These are phyloP conservation scores for Colletotrichum godetiae DNA, from an alignment of 2,329 filamentous ascomycete genomes.

Conservation along the genomic window DNA sequence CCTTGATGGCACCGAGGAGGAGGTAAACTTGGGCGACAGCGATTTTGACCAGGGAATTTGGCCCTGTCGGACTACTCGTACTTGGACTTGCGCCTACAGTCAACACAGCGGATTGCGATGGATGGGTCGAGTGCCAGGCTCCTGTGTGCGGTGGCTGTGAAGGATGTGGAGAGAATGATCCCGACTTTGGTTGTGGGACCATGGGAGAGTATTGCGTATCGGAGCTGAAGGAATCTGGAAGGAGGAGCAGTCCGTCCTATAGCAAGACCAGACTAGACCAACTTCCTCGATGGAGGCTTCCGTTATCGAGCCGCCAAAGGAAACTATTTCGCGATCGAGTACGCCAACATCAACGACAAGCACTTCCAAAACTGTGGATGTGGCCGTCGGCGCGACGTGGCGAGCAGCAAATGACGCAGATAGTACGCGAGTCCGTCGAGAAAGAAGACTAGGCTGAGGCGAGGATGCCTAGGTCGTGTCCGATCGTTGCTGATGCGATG, in stretches of 20 bases:
- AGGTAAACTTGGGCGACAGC: constrained; percentile 96
- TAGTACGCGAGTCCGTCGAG: background rate
- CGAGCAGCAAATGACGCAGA: background rate
- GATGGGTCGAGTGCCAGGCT: constrained; percentile 66
- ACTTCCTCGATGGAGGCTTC: constrained; percentile 22
- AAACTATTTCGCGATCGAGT: constrained; percentile 7
- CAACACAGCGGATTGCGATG: constrained; percentile 66
- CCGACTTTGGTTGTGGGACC: constrained; percentile 70
- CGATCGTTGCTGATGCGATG: constrained; percentile 15
- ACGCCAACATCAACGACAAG: constrained; percentile 16
- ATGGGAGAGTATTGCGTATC: constrained; percentile 51
- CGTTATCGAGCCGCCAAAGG: constrained; percentile 14
- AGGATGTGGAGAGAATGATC: constrained; percentile 73
- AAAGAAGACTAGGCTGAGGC: background rate
- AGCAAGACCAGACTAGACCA: constrained; percentile 25
- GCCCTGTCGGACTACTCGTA: constrained; percentile 72
- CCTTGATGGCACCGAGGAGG: constrained; percentile 92
- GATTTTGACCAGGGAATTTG: constrained; percentile 85
- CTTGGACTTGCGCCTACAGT: constrained; percentile 71
- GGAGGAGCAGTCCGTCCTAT: constrained; percentile 30
- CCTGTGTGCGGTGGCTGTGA: constrained; percentile 68
- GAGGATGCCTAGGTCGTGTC: background rate
- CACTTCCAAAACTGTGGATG: background rate
- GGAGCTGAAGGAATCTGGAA: constrained; percentile 4
- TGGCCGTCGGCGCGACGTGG: background rate